Evolutionary conservation across 306 rosid genomes (phyloP).

Genomic region (Oxytropis ochrocephala): DNA sequence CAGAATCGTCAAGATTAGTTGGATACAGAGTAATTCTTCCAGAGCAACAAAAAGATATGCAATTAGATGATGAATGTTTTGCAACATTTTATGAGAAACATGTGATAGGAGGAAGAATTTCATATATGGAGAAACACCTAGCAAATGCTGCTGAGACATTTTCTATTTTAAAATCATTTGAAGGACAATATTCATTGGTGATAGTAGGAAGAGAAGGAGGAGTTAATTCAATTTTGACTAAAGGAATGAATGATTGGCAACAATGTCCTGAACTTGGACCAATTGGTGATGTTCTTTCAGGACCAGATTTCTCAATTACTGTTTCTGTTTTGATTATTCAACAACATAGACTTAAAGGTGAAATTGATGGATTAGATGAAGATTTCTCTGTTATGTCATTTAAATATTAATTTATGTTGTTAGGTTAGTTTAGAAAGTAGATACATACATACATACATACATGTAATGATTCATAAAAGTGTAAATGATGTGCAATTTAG

Average conservation of each 20-base stretch:
- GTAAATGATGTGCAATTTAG: too few species aligned
- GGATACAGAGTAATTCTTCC: constrained; percentile 40
- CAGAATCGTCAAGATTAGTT: constrained; percentile 45
- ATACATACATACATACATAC: too few species aligned
- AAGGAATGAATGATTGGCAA: constrained; percentile 92
- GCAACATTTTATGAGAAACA: constrained; percentile 68
- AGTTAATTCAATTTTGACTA: constrained; percentile 61
- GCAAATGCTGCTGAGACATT: constrained; percentile 72
- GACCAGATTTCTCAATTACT: constrained; percentile 56
- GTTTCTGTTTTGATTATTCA: constrained; percentile 76
- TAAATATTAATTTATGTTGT: not conserved
- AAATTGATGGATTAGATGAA: constrained; percentile 82
- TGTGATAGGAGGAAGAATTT: constrained; percentile 47
- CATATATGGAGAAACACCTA: constrained; percentile 71
- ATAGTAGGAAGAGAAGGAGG: constrained; percentile 83
- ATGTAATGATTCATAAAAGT: too few species aligned
- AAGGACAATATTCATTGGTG: constrained; percentile 68
- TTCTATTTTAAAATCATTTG: constrained; percentile 55
- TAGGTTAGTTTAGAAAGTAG: constrained; percentile 38
- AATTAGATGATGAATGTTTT: constrained; percentile 68
- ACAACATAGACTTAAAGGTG: constrained; percentile 61
- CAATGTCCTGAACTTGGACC: constrained; percentile 92
- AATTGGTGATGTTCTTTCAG: constrained; percentile 86
- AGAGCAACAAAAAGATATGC: constrained; percentile 62
- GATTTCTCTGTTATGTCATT: constrained; percentile 66